Base-by-base conservation (phyloP, 129 eudicot genomes). In the Smallanthus sonchifolius region DNA sequence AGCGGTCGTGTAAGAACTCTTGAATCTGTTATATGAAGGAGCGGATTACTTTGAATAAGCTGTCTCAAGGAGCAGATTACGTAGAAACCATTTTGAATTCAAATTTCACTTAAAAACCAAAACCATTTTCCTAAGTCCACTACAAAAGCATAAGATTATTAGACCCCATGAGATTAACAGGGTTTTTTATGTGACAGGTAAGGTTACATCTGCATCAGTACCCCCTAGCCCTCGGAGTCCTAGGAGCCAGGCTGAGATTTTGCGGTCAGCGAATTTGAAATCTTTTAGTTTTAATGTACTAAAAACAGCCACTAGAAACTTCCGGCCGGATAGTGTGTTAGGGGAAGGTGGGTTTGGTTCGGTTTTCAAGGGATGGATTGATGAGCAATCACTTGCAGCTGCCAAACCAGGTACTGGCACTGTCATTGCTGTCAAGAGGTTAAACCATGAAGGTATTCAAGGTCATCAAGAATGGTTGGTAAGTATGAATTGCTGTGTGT, bases 341-440 rank as follows among this genome's bases (percentile, higher is more conserved):
- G 96, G 96, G 59, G 92, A 89, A 86, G 96, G 96, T 37, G 96
- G 92, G 8, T 86, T 89, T 34, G 96, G 96, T 36, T 86, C 88
- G 56, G 96, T 89, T 10, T 89, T 84, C 55, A 86, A 86, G 67
- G 96, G 96, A n/a, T 89, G 96, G 96, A 83, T 89, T 34, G 89
- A 89, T 80, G 87, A 89, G 71, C 82, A 86, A 34, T 82, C 92
- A 6, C 83, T 84, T 35, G 66, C 89, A 35, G 88, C 96, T 44
- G 77, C 96, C 47, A 86, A 76, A 65, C 86, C 96, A 0, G 88
- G 96, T 42, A 82, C 84, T 34, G 92, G 96, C 36, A 79, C 84
- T 17, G 88, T 89, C 17, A 86, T 89, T 65, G 96, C 92, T 69
- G 92, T 79, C 39, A 89, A 89, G 74, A 81, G 86, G 73, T 77